Conservation (phyloP, 75 land plant species). For the Pinus albicaulis region DNA sequence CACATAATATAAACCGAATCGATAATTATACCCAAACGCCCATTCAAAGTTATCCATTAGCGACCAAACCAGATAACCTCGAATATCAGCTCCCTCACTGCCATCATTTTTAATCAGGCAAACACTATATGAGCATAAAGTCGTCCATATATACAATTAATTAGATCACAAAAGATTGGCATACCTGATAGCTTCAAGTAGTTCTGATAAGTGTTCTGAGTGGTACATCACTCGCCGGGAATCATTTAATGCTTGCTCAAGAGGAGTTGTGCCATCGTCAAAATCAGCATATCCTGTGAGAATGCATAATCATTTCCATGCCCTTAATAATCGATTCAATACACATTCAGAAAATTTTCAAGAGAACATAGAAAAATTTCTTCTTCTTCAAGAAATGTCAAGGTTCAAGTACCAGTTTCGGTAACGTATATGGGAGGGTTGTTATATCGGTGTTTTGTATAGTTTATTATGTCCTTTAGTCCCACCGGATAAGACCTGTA, state of each 20-base stretch:
- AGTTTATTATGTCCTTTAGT: constrained; percentile 14
- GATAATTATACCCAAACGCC: constrained; percentile 35
- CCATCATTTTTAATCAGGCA: background rate
- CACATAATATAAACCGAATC: constrained; percentile 54
- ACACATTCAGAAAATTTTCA: background rate
- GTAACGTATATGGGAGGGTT: constrained; percentile 35
- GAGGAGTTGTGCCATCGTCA: constrained; percentile 5
- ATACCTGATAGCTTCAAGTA: background rate
- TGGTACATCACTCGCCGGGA: background rate
- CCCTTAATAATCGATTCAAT: background rate
- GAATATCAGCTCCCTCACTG: constrained; percentile 45
- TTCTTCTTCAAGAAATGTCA: background rate
- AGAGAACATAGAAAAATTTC: too few relatives aligned
- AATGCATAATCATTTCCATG: background rate
- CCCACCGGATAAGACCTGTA: constrained; percentile 27
- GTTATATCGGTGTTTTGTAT: constrained; percentile 11
- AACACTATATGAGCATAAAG: background rate
- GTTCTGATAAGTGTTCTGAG: background rate
- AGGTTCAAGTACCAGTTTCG: constrained; percentile 20
- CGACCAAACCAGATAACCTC: constrained; percentile 61
- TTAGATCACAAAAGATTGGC: background rate
- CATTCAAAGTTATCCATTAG: constrained; percentile 67
- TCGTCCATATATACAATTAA: background rate
- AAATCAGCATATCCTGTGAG: constrained; percentile 8
- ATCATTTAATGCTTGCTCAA: background rate